Evolutionary conservation across 176 grass and related monocot genomes (phyloP), one percentile per base, ranked within the genome.

Genomic region (Bolboschoenus planiculmis): DNA sequence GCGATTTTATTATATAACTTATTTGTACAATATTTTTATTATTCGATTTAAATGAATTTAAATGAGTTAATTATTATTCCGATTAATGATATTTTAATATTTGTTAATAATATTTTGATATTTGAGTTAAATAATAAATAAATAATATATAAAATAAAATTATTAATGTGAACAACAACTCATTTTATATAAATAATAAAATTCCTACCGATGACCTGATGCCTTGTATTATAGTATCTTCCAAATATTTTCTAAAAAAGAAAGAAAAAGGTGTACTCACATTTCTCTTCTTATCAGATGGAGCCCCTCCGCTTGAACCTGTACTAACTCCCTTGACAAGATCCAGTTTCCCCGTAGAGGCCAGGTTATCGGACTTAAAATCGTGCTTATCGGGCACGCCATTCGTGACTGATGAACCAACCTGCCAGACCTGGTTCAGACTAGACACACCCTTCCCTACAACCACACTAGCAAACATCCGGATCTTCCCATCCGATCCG

Each of bases 341-440:
- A 85, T 97, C 91, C 21, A 97, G 80, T 81, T 83, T 89, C 35
- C 94, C 94, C 70, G 10, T 83, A 59, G 92, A 31, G 8, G 37
- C 63, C 59, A 1, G 10, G 77, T 84, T 97, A 16, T 63, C 94
- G 0, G 1, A 0, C 0, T 0, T 18, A 0, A 88, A 10, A 11
- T 0, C 66, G 40, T 97, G 94, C 20, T 2, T 0, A 4, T 0
- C 1, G 21, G 87, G 81, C 39, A 23, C 16, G 4, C 88, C 91
- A 36, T 57, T 26, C 0, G 60, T 50, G 7, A 85, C 51, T 0
- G 80, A 23, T 0, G 84, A 63, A 0, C 89, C 84, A 0, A 92
- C 92, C 85, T 94, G 92, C 94, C 94, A 97, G 15, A 94, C 86
- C 85, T 94, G 91, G 75, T 92, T 97, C 7, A 92, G 40, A 57